Evolutionary conservation across 2,329 filamentous ascomycete species (phyloP).

Genomic region (Diaporthe ampelina): DNA sequence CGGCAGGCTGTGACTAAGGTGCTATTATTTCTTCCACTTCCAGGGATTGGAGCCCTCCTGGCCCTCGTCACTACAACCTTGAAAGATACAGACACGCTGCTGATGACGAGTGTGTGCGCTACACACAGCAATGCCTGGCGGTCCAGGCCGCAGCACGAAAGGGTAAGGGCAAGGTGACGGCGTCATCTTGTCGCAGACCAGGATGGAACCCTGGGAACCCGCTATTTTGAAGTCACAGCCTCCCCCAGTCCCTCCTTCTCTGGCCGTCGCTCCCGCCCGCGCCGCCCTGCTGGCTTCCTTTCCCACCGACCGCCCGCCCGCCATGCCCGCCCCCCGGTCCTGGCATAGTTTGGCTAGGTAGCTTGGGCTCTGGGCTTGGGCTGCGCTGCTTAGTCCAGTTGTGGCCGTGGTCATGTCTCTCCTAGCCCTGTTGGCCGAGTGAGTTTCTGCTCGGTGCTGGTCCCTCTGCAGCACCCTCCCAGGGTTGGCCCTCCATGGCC

Average conservation of each 20-base stretch:
- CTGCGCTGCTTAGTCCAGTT: constrained; percentile 17
- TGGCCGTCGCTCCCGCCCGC: constrained; percentile 27
- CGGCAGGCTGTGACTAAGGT: background rate
- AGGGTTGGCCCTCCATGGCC: constrained; percentile 6
- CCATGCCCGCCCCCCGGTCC: constrained; percentile 16
- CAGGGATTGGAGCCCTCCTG: constrained; percentile 13
- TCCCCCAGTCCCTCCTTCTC: constrained; percentile 12
- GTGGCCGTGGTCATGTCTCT: constrained; percentile 21
- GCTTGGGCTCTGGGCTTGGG: constrained; percentile 17
- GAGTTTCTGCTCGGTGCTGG: constrained; percentile 7
- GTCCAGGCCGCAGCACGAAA: constrained; percentile 14
- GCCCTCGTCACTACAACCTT: background rate
- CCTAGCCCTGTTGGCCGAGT: background rate
- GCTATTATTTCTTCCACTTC: background rate
- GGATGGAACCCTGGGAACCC: constrained; percentile 13
- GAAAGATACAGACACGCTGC: background rate
- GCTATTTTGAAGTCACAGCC: constrained; percentile 30
- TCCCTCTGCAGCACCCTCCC: background rate
- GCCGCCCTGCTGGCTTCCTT: constrained; percentile 3
- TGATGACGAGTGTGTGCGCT: background rate
- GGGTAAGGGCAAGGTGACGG: background rate
- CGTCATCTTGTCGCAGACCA: constrained; percentile 29
- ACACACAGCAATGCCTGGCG: background rate
- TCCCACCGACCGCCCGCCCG: constrained; percentile 19
- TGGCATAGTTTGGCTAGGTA: constrained; percentile 15